Percentiles rank a stretch among this genome's conserved stretches.
Conservation (phyloP, 495 filamentous ascomycete genomes). For the Aspergillus cristatus region DNA sequence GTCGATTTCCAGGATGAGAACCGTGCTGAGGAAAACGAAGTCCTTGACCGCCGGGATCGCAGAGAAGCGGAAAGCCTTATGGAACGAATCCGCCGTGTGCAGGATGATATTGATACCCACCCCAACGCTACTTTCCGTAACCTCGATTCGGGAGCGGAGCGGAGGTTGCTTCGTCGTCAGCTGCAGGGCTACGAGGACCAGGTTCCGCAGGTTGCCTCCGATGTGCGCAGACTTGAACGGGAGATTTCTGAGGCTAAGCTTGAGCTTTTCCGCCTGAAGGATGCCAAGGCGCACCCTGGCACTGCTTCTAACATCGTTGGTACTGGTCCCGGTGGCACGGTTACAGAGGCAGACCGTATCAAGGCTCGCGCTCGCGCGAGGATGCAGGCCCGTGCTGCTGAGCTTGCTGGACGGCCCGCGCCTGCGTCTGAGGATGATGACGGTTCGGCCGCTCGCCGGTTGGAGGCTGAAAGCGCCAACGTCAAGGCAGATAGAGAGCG, state of each 20-base stretch:
- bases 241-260: slow-evolving; percentile 85
- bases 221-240: slow-evolving; percentile 84
- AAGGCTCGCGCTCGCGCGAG: slow-evolving; percentile 93
- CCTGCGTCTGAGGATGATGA: slow-evolving; percentile 53
- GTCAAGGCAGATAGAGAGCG: slow-evolving; percentile 78
- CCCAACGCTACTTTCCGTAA: slow-evolving; percentile 66
- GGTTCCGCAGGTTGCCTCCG: slow-evolving; percentile 83
- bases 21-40: slow-evolving; percentile 81
- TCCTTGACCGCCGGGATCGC: slow-evolving; percentile 79
- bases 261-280: slow-evolving; percentile 88
- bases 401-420: slow-evolving; percentile 73
- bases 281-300: slow-evolving; percentile 85
- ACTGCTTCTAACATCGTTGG: slow-evolving; percentile 79
- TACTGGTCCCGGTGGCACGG: slow-evolving; percentile 80
- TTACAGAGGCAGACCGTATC: slow-evolving; percentile 90
- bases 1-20: slow-evolving; percentile 96
- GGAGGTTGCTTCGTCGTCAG: slow-evolving; percentile 75
- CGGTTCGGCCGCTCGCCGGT: slow-evolving; percentile 64
- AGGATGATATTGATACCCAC: slow-evolving; percentile 93
- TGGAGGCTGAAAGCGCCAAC: slow-evolving; percentile 80
- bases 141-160: slow-evolving; percentile 77
- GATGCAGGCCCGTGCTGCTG: slow-evolving; percentile 96
- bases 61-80: slow-evolving; percentile 93
- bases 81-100: slow-evolving; percentile 81
- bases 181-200: slow-evolving; percentile 81